These are phyloP conservation scores for Centella asiatica DNA, from an alignment of 129 eudicot species.

Conservation along the genomic window DNA sequence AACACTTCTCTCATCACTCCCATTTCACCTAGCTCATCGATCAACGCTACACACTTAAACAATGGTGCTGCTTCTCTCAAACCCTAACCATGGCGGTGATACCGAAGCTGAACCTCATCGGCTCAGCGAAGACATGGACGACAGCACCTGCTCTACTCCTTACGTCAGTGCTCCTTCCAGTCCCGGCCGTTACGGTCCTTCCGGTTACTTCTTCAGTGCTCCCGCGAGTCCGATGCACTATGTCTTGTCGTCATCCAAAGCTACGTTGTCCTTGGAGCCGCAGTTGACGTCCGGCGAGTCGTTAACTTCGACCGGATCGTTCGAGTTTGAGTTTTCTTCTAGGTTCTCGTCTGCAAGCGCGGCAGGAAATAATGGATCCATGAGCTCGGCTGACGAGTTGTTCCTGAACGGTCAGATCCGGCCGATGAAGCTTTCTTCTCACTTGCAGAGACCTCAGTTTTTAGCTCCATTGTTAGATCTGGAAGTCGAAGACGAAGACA, in stretches of 20 bases:
- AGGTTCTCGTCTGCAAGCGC: slow-evolving; percentile 14
- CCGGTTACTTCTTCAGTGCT: slow-evolving; percentile 49
- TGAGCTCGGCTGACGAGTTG: slow-evolving; percentile 57
- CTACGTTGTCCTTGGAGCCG: not conserved
- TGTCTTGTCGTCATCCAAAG: slow-evolving; percentile 4
- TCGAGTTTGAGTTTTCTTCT: slow-evolving; percentile 47
- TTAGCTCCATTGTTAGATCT: slow-evolving; percentile 24
- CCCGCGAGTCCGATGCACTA: slow-evolving; percentile 63
- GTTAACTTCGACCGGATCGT: slow-evolving; percentile 6
- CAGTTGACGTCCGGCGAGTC: not conserved
- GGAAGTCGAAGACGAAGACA: slow-evolving; percentile 15
- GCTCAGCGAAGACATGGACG: slow-evolving; percentile 32
- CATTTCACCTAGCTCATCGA: not conserved
- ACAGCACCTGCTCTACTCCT: slow-evolving; percentile 49
- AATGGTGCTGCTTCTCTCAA: not conserved
- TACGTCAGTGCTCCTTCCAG: slow-evolving; percentile 50
- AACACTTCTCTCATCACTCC: not conserved
- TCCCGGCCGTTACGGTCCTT: slow-evolving; percentile 35
- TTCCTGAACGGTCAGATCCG: slow-evolving; percentile 64
- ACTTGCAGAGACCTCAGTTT: slow-evolving; percentile 36
- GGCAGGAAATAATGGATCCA: slow-evolving; percentile 15
- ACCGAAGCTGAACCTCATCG: not conserved
- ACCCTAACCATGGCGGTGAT: slow-evolving; percentile 6
- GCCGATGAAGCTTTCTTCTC: slow-evolving; percentile 50
- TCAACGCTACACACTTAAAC: not conserved